phyloP scores from a whole-genome alignment of 2,329 filamentous ascomycete species.

The Talaromyces funiculosus region DNA sequence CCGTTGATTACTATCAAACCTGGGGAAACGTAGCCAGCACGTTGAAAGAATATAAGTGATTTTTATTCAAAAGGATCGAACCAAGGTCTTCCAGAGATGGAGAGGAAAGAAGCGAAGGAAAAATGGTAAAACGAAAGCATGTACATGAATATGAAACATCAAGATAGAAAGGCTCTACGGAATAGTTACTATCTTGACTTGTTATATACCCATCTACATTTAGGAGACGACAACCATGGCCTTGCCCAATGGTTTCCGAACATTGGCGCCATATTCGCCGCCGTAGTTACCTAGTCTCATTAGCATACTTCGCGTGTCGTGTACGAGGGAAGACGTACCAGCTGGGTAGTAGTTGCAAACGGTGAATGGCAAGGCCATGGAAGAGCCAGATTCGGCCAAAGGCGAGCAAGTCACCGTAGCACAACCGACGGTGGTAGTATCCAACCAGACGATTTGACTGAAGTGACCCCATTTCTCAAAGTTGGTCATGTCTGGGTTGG shows the following conservation, averaged over 20 bases:
- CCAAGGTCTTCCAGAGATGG: slow-evolving; percentile 1
- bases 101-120: neutral
- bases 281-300: slow-evolving; percentile 49
- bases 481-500: slow-evolving; percentile 54
- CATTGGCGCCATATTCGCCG: slow-evolving; percentile 50
- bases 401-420: slow-evolving; percentile 43
- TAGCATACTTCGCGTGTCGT: slow-evolving; percentile 16
- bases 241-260: slow-evolving; percentile 39
- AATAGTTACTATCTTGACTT: neutral
- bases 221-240: slow-evolving; percentile 15
- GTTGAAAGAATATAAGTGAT: neutral
- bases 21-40: neutral
- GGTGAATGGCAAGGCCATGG: slow-evolving; percentile 59
- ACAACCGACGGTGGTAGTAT: slow-evolving; percentile 59
- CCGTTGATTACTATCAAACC: neutral
- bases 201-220: slow-evolving; percentile 3
- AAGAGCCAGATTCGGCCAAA: slow-evolving; percentile 38
- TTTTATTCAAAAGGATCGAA: neutral
- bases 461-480: slow-evolving; percentile 70
- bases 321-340: slow-evolving; percentile 50
- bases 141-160: slow-evolving; percentile 4
- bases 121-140: neutral
- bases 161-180: neutral
- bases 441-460: slow-evolving; percentile 67
- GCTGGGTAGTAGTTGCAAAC: slow-evolving; percentile 81